A percentile compares a stretch with the other conserved stretches of the same genome.
Conservation (phyloP, 805 yeast genomes). For the Saturnispora ahearnii region DNA sequence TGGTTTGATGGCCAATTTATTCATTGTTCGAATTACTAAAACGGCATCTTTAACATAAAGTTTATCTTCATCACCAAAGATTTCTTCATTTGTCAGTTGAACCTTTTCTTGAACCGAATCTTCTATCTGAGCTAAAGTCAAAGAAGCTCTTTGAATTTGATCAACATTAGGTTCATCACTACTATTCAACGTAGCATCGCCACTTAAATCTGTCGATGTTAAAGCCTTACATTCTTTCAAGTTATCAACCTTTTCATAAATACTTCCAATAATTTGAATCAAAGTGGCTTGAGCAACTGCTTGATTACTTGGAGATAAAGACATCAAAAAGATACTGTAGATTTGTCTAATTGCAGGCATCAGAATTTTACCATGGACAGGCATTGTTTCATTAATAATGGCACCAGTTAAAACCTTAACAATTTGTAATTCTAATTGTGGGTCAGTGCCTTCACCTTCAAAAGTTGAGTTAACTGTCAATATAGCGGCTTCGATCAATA, state of each 20-base stretch:
- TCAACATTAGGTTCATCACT: not conserved
- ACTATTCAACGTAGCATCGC: not conserved
- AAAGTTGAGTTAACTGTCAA: constrained; percentile 78
- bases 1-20: constrained; percentile 80
- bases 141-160: constrained; percentile 9
- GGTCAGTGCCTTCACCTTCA: constrained; percentile 88
- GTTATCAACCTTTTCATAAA: constrained; percentile 57
- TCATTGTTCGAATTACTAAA: constrained; percentile 87
- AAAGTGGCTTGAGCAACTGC: constrained; percentile 92
- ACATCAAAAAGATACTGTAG: constrained; percentile 82
- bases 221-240: not conserved
- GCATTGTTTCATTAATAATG: constrained; percentile 66
- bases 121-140: constrained; percentile 56
- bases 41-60: constrained; percentile 82
- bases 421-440: constrained; percentile 82
- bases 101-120: constrained; percentile 45
- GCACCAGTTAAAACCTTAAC: constrained; percentile 88
- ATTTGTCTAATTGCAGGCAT: constrained; percentile 88
- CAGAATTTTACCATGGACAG: constrained; percentile 84
- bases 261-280: constrained; percentile 79
- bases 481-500: constrained; percentile 71
- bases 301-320: constrained; percentile 76
- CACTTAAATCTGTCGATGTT: not conserved
- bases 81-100: constrained; percentile 37
- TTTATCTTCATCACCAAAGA: constrained; percentile 50